Conservation (phyloP, 2,329 filamentous ascomycete species). For the Metarhizium guizhouense region DNA sequence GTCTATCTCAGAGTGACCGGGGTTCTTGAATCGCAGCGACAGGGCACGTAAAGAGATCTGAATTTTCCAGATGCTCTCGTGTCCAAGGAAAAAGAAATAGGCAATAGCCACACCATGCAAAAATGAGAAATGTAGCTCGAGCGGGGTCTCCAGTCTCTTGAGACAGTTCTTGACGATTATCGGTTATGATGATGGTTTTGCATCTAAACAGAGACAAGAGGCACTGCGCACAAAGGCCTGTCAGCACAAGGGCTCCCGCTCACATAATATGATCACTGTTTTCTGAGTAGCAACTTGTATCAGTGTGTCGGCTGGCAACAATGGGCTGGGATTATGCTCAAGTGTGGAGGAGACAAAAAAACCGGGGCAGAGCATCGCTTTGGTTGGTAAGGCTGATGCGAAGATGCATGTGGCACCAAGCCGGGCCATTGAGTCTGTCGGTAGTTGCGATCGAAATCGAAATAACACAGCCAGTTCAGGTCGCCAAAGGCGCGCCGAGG, state of each 20-base stretch:
- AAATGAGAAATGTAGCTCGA: background rate
- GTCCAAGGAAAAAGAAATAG: background rate
- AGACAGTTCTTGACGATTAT: background rate
- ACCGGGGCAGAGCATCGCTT: background rate
- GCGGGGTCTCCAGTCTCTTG: background rate
- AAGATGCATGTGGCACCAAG: background rate
- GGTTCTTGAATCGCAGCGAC: background rate
- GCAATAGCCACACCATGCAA: background rate
- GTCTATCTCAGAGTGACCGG: background rate
- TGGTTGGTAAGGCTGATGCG: constrained; percentile 1
- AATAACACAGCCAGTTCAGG: background rate
- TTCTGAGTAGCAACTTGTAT: background rate
- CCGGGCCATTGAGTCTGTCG: background rate
- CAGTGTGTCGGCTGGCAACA: background rate
- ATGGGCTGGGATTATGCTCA: background rate
- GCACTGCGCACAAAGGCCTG: background rate
- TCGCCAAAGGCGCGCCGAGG: background rate
- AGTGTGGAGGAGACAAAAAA: constrained; percentile 2
- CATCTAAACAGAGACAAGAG: background rate
- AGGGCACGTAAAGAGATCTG: background rate
- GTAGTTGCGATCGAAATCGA: background rate
- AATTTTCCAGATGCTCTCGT: background rate
- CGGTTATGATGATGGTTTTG: background rate
- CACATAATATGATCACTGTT: background rate
- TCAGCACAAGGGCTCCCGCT: background rate